phyloP scores from a whole-genome alignment of 1,284 basidiomycete genomes.

The Microbotryomycetes sp. region DNA sequence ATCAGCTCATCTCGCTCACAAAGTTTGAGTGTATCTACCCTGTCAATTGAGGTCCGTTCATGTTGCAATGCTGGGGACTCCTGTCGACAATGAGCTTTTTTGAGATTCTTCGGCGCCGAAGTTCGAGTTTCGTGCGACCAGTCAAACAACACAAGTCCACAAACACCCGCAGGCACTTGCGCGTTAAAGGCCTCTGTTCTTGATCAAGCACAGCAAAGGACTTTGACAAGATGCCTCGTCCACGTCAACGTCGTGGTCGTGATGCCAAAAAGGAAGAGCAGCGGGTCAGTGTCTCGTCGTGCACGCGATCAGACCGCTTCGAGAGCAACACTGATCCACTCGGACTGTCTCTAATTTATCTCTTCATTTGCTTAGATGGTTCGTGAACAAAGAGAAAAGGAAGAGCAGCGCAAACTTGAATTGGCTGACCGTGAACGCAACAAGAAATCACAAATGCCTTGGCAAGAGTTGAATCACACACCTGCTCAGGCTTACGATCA shows the following conservation, averaged over 20 bases:
- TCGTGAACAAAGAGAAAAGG: constrained; percentile 25
- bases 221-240: constrained; percentile 25
- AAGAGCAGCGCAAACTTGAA: constrained; percentile 15
- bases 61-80: no score
- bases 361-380: constrained; percentile 11
- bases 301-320: no score
- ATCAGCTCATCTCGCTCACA: no score
- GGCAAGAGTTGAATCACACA: constrained; percentile 10
- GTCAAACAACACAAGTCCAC: no score
- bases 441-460: constrained; percentile 24
- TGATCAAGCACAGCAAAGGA: no score
- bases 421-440: constrained; percentile 23
- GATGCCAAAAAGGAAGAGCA: constrained; percentile 30
- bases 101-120: no score
- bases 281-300: constrained; percentile 20
- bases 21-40: no score
- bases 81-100: no score
- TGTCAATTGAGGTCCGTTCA: no score
- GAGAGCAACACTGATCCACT: background rate
- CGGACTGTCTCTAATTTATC: background rate
- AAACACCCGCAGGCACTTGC: background rate
- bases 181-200: no score
- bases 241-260: constrained; percentile 28
- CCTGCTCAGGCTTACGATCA: background rate
- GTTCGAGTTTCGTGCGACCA: no score